Base-by-base conservation (phyloP, 352 stramenopile genomes). In the Ochromonadaceae sp. region DNA sequence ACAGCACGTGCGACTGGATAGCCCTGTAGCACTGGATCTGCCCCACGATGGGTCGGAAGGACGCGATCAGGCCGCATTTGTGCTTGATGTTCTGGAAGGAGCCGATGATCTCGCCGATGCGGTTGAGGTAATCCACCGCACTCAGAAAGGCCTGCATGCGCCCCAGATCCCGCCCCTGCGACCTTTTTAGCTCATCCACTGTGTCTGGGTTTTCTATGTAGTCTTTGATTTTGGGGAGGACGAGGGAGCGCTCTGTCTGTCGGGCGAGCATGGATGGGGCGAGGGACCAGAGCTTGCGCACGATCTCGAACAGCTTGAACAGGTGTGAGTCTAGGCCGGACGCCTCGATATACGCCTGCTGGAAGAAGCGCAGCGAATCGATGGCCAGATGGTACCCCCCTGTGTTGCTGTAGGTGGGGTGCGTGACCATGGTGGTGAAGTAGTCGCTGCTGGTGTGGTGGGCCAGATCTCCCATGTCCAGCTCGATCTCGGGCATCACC, bases 341-440 rank as follows among this genome's bases (percentile, higher is more conserved):
- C 20, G 52, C 52, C 47, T 60, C 10, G 28, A 30, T 2, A 60
- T 60, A 60, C 15, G 52, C 52, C 32, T 60, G 1, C 20, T 41
- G 9, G 28, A 60, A 36, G 5, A 52, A 2, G 25, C 32, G 25
- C 30, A 60, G 43, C 2, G 32, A 34, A 28, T 52, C 28, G 12
- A 60, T n/a, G 2, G 52, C 52, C 7, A 60, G 30, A 32, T 41
- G 9, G 22, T 60, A 60, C 14, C 9, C 14, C 25, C 34, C 20
- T 2, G 35, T 35, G 47, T 39, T 60, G 22, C 47, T 60, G 10
- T 50, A 60, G n/a, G 25, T 26, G 30, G 52, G 52, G 34, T 9
- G 32, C 52, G 47, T 60, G 3, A 60, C 31, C 14, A 60, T 7
- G 31, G 32, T 28, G 32, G 52, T 60, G 31, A 60, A 60, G 47